Evolutionary conservation across 306 rosid species (phyloP), one percentile per base, ranked within the genome.

Genomic region (Trifolium subterraneum): DNA sequence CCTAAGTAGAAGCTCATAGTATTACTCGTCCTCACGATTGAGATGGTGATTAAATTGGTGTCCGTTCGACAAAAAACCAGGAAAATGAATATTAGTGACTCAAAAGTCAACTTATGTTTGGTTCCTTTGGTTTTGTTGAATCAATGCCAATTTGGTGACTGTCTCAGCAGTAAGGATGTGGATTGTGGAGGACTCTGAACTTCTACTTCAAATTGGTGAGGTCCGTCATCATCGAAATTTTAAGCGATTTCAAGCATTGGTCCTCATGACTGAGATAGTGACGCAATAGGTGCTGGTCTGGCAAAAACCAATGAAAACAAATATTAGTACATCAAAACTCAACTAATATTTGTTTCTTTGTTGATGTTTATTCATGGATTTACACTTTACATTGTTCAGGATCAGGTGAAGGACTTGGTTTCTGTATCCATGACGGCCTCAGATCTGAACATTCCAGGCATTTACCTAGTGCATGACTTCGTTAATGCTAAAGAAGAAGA

Each of bases 401-500:
- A 77, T 74, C 68, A 55, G 70, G 78, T 70, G 27, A 77, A 69
- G 81, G 87, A 93, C 68, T 58, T 81, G 66, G 78, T 88, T 80
- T 82, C 89, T 16, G 97, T 89, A 11, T 89, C 92, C 70, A 62
- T 86, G 73, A 70, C 79, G 64, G 96, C 87, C 16, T 85, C 88
- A 10, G 98, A 93, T 72, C 52, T 93, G 78, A 81, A 81, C 76
- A 87, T 93, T 81, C 88, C 96, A 5, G 98, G 98, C 15, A 74
- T 93, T 75, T 88, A 79, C 89, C 84, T 93, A 33, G 74, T 89
- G 77, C 93, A 85, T 9, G 96, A 93, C 73, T 93, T 93, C 73
- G 70, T 93, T 72, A 86, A 42, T 52, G 70, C 79, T 38, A 73
- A 82, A 76, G 93, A 93, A 84, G 96, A 93, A 88, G 85, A 89